A percentile compares a stretch with the other conserved stretches of the same genome.
Conservation (phyloP, 2,329 filamentous ascomycete species). For the Venturia carpophila region DNA sequence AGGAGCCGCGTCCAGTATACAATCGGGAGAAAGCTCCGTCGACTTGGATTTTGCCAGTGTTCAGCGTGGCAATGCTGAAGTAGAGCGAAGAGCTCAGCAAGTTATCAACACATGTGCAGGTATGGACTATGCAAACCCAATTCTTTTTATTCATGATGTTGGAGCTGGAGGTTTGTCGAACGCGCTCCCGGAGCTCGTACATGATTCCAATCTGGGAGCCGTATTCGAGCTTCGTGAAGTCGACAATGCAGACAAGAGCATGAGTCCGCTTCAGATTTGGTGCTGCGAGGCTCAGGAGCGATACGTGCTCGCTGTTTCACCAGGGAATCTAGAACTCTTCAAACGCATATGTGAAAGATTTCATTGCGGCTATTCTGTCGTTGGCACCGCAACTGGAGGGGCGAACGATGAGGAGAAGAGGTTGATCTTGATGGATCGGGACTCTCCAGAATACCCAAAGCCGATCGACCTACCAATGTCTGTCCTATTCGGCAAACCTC, state of each 20-base stretch:
- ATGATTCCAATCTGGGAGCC: slow-evolving; percentile 85
- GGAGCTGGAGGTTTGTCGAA: slow-evolving; percentile 83
- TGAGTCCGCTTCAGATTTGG: slow-evolving; percentile 97
- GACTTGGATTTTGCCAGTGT: slow-evolving; percentile 97
- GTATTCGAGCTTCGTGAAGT: slow-evolving; percentile 91
- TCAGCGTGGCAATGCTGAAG: slow-evolving; percentile 92
- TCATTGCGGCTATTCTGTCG: slow-evolving; percentile 84
- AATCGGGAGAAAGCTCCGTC: slow-evolving; percentile 78
- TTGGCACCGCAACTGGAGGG: slow-evolving; percentile 62
- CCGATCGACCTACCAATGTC: slow-evolving; percentile 88
- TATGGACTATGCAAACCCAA: slow-evolving; percentile 77
- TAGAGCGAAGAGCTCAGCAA: slow-evolving; percentile 91
- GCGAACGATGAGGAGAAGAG: slow-evolving; percentile 59
- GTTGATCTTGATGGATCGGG: slow-evolving; percentile 72
- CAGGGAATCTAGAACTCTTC: slow-evolving; percentile 67
- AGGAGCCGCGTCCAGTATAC: slow-evolving; percentile 85
- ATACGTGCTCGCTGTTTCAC: slow-evolving; percentile 84
- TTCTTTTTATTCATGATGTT: slow-evolving; percentile 95
- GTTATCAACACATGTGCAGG: slow-evolving; percentile 92
- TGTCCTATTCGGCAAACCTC: slow-evolving; percentile 77
- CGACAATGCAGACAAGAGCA: slow-evolving; percentile 79
- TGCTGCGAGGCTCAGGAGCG: slow-evolving; percentile 95
- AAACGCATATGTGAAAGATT: slow-evolving; percentile 67
- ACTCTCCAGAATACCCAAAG: slow-evolving; percentile 63
- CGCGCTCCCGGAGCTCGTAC: slow-evolving; percentile 80